phyloP scores from a whole-genome alignment of 306 rosid species.

The Acacia acuminata region DNA sequence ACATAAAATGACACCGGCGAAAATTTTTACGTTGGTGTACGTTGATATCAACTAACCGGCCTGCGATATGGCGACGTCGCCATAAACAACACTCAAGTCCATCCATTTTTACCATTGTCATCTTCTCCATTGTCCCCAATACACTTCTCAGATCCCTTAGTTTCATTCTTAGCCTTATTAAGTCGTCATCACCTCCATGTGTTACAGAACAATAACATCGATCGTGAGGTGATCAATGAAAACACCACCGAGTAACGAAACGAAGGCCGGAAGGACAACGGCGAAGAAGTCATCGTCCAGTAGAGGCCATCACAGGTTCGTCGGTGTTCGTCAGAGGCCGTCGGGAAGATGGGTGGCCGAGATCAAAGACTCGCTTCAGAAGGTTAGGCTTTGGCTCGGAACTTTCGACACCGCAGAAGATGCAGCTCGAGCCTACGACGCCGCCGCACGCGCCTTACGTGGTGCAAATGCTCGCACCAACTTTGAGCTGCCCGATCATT shows the following conservation, averaged over 20 bases:
- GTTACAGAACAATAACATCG: not conserved
- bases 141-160: constrained; percentile 22
- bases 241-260: constrained; percentile 21
- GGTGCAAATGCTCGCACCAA: constrained; percentile 76
- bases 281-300: constrained; percentile 47
- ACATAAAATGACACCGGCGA: too few relatives aligned
- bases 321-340: constrained; percentile 79
- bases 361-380: constrained; percentile 73
- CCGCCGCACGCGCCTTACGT: constrained; percentile 64
- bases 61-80: constrained; percentile 41
- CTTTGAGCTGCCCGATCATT: constrained; percentile 49
- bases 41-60: constrained; percentile 49
- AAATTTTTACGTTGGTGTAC: constrained; percentile 22
- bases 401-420: constrained; percentile 75
- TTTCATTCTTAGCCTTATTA: not conserved
- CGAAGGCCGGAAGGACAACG: constrained; percentile 19
- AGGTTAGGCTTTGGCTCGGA: constrained; percentile 84
- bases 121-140: constrained; percentile 32
- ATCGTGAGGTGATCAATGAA: constrained; percentile 25
- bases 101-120: constrained; percentile 16
- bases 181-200: not conserved
- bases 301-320: constrained; percentile 68
- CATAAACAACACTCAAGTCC: not conserved
- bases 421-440: constrained; percentile 71
- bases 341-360: constrained; percentile 91